phyloP scores from a whole-genome alignment of 2,329 filamentous ascomycete species.

The Fusarium tanahbumbuense region DNA sequence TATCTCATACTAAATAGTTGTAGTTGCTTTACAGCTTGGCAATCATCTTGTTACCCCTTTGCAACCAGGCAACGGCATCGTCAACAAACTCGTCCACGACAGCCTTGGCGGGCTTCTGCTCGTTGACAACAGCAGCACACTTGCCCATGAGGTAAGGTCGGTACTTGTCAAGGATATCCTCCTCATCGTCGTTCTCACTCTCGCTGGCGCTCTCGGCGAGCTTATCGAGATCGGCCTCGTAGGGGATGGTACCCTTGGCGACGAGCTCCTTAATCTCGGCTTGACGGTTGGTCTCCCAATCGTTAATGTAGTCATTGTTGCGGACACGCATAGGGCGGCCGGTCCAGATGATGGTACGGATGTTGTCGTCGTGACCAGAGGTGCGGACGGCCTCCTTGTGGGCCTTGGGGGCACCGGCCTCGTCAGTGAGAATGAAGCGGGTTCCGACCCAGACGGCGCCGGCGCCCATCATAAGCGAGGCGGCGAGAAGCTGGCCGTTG shows the following conservation, averaged over 20 bases:
- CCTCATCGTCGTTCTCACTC: conserved; percentile 76
- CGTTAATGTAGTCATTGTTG: conserved; percentile 91
- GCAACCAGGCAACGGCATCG: conserved; percentile 79
- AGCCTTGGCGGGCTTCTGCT: conserved; percentile 89
- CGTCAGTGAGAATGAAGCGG: conserved; percentile 91
- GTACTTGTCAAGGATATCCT: conserved; percentile 91
- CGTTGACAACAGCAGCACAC: conserved; percentile 91
- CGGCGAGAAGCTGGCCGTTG: conserved; percentile 90
- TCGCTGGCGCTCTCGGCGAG: conserved; percentile 73
- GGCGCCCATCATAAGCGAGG: conserved; percentile 92
- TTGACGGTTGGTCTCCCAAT: conserved; percentile 94
- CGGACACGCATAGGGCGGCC: conserved; percentile 93
- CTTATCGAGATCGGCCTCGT: conserved; percentile 93
- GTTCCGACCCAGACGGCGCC: conserved; percentile 96
- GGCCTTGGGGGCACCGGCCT: conserved; percentile 91
- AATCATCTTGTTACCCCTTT: conserved; percentile 74
- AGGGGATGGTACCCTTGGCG: conserved; percentile 88
- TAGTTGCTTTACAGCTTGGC: conserved; percentile 71
- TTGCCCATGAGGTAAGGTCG: conserved; percentile 96
- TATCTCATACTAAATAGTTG: conserved; percentile 6
- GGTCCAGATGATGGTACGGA: conserved; percentile 98
- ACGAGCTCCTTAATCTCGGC: conserved; percentile 94
- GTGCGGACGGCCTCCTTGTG: conserved; percentile 97
- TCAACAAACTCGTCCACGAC: conserved; percentile 94
- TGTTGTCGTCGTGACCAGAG: conserved; percentile 92